Base-by-base conservation (phyloP, 306 rosid genomes). In the Lotus japonicus region DNA sequence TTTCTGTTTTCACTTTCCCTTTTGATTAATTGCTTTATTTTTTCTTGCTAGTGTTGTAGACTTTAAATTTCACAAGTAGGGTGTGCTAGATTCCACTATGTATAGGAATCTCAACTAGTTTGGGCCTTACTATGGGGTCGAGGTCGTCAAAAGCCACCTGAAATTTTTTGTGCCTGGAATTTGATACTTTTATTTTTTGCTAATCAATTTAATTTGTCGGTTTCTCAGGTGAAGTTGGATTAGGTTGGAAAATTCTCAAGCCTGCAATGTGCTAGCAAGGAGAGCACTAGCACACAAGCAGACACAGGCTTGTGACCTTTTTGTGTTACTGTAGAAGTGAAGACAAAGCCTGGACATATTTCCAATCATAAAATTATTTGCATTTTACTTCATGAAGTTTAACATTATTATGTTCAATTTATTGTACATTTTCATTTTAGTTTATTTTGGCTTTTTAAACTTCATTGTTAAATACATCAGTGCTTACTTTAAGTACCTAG, bases 151-250 rank as follows among this genome's bases (percentile, higher is more conserved):
- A 77, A 73, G 70, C 36, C 17, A 70, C 49, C 64, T 31, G n/a
- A 2, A 57, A 35, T 55, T 42, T 55, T 13, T 68, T 18, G 31
- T 26, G 31, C 31, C 31, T 26, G 31, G 31, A 3, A 3, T 39
- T 35, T 53, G 21, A 21, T 36, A 18, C 56, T 4, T 28, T 70
- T 62, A 19, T 15, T 71, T 50, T 33, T 65, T 55, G 28, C 7
- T 46, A 18, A 33, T 58, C 3, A 64, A 14, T 61, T 2, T 71
- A 60, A 2, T 63, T 46, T 77, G 85, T 77, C 73, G 48, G 70
- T 36, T 76, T 77, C 70, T 72, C 61, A 72, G 68, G 73, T 58
- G 72, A 62, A 81, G 85, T 76, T 67, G 85, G 79, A 76, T 77
- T 77, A 81, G 79, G 85, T 77, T 77, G 75, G 76, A 72, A 70